Evolutionary conservation across 352 stramenopile genomes (phyloP), one percentile per base, ranked within the genome.

Genomic region (Phytophthora brassicae): DNA sequence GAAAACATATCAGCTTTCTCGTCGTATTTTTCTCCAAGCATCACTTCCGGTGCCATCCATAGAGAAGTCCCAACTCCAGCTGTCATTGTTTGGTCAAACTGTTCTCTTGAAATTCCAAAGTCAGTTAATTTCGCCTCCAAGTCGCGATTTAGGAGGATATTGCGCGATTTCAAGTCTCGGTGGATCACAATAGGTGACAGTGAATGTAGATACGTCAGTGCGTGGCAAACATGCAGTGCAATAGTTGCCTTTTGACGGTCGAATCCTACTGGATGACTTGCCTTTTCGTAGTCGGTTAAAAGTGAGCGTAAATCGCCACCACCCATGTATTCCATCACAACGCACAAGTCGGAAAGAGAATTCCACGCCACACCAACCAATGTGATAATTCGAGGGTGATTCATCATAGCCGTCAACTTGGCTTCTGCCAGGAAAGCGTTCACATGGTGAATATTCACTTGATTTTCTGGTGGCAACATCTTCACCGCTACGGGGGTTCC

Each of bases 81-180:
- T 0, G 64, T 70, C 55, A 70, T 61, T 7, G 54, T 60, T 2
- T 28, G 19, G 14, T 74, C 60, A 1, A 20, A 26, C 3, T 42
- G 19, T 23, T 61, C 56, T 16, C 74, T 65, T 28, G 71, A 82
- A 31, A 81, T 72, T 5, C 77, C 72, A 68, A 86, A 84, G 50
- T 84, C 74, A 1, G 46, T 67, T 17, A 86, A 36, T 60, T 86
- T 86, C 19, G 77, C 74, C 4, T 61, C 59, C n/a, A 66, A 68
- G 16, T 70, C 47, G 1, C 29, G n/a, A 57, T 75, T 89, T 2
- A 89, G 64, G 20, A 89, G 53, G 39, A 89, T 70, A 63, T 89
- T 89, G 33, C 78, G 68, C 23, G 78, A 87, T 68, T 88, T 89
- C 50, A 89, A 60, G 48, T 88, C 75, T n/a, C 80, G 75, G 52